These are phyloP conservation scores for Rhynchospora breviuscula DNA, from an alignment of 176 grass and related monocot genomes.

Conservation along the genomic window DNA sequence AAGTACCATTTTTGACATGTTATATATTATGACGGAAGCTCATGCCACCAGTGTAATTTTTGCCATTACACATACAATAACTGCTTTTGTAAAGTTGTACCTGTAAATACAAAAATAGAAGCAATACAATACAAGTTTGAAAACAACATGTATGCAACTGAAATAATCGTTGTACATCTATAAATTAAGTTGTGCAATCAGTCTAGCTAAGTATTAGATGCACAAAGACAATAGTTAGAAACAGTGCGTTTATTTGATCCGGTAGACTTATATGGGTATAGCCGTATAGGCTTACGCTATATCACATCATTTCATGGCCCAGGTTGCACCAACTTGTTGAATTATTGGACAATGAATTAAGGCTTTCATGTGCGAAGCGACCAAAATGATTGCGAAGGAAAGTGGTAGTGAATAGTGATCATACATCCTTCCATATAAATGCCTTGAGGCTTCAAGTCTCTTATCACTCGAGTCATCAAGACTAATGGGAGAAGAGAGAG, in stretches of 20 bases:
- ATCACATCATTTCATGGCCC: slow-evolving; percentile 2
- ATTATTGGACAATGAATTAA: slow-evolving; percentile 7
- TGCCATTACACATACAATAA: too few species aligned
- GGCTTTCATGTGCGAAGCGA: neutral
- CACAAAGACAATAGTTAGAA: neutral
- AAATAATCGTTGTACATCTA: neutral
- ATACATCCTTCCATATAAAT: slow-evolving; percentile 17
- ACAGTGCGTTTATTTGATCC: neutral
- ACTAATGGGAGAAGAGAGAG: slow-evolving; percentile 35
- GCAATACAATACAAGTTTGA: neutral
- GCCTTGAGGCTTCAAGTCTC: neutral
- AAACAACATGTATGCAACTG: neutral
- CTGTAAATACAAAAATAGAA: neutral
- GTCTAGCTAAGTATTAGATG: neutral
- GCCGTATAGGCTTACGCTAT: neutral
- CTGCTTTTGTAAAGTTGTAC: neutral
- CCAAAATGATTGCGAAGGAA: too few species aligned
- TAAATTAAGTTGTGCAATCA: neutral
- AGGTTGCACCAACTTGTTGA: neutral
- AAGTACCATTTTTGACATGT: too few species aligned
- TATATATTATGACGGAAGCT: too few species aligned
- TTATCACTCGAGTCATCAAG: neutral
- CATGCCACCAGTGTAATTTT: too few species aligned
- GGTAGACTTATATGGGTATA: neutral
- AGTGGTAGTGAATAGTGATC: too few species aligned